These are phyloP conservation scores for Liriodendron chinense DNA, from an alignment of 164 flowering plant genomes.

Conservation along the genomic window DNA sequence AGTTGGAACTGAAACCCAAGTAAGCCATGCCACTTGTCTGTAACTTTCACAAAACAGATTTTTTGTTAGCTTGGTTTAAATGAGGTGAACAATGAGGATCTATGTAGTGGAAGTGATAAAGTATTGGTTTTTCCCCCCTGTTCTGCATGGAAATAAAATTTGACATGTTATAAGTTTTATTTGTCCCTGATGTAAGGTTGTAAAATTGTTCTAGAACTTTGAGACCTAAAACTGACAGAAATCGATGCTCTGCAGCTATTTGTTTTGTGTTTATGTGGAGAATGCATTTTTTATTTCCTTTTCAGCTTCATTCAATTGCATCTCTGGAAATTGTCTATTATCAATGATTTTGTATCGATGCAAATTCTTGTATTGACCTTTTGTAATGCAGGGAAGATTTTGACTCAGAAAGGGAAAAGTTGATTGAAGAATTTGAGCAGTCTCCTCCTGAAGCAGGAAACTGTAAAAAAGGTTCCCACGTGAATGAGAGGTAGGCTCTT, in stretches of 20 bases:
- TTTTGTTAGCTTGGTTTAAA: not conserved
- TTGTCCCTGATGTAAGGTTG: not conserved
- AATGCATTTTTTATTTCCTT: no score
- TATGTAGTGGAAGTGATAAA: not conserved
- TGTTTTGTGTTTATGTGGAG: no score
- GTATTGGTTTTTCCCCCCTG: not conserved
- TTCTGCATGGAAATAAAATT: not conserved
- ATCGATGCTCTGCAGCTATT: no score
- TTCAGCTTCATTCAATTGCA: no score
- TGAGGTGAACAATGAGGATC: not conserved
- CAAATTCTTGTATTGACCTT: not conserved
- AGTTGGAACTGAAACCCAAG: slow-evolving; percentile 78
- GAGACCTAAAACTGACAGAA: not conserved
- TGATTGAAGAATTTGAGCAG: slow-evolving; percentile 42
- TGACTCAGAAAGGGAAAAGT: slow-evolving; percentile 59
- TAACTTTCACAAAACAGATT: not conserved
- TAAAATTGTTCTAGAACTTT: not conserved
- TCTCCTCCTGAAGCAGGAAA: slow-evolving; percentile 26
- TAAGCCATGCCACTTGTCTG: slow-evolving; percentile 30
- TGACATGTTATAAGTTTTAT: not conserved
- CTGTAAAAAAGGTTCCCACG: slow-evolving; percentile 32
- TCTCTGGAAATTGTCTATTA: no score
- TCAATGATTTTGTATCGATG: not conserved
- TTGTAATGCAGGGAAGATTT: slow-evolving; percentile 61
- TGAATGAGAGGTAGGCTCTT: slow-evolving; percentile 44